Evolutionary conservation across 176 grass and related monocot species (phyloP), one percentile per base, ranked within the genome.

Genomic region (Areca catechu): DNA sequence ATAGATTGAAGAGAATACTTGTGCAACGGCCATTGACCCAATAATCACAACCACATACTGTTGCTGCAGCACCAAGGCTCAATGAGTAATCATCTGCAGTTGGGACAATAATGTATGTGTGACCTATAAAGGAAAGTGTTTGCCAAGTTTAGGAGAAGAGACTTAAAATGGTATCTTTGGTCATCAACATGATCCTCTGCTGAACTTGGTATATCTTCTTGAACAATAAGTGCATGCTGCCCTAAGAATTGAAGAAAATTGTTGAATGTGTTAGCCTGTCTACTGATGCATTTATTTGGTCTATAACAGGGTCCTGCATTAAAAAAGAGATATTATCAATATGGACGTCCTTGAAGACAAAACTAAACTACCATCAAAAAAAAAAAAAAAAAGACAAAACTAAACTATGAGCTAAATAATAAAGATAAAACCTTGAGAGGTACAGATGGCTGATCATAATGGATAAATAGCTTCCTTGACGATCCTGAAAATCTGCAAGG

Each of bases 1-100:
- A 55, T 97, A 97, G 61, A 97, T 86, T n/a, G 92, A 97, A n/a
- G 92, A 97, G 73, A 97, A 97, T 50, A 91, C 67, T 65, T 97
- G 92, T 24, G 92, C 92, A 58, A 97, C 80, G 22, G 92, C 92
- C 92, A 97, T 97, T 0, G 92, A 90, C 52, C 92, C 92, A 10
- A 97, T 90, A 51, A 97, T 90, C 9, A 97, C 80, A 74, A n/a
- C 92, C 92, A 12, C 92, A 97, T 28, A 88, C 92, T 22, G 92
- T 97, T 3, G 92, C 80, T n/a, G 92, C 86, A 37, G 92, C 92
- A 0, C 92, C 92, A n/a, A 96, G 86, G 67, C 83, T 90, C 30
- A 96, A 74, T 48, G 92, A 79, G 71, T 96, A 96, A 50, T 88
- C 83, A 74, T 96, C 92, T 20, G 92, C 92, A 2, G 86, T 96